phyloP scores from a whole-genome alignment of 192 early-diverging fungal genomes.

The Coemansia sp. region DNA sequence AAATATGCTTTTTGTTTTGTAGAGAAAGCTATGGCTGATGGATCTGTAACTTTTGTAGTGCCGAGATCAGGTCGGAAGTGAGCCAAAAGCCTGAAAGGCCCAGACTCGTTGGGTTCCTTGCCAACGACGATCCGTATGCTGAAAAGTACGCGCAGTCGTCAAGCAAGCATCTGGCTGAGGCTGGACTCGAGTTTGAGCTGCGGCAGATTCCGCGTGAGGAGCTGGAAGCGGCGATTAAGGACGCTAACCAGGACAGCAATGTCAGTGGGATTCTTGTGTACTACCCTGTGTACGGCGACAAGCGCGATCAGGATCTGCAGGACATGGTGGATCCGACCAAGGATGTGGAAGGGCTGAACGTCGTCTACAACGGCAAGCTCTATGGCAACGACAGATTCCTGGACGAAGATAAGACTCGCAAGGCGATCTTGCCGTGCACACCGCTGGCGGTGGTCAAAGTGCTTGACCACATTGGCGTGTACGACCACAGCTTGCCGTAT shows the following conservation, averaged over 20 bases:
- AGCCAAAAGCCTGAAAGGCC: slow-evolving; percentile 63
- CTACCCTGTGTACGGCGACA: slow-evolving; percentile 95
- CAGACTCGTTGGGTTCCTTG: slow-evolving; percentile 89
- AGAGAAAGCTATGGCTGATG: not conserved
- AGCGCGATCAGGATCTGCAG: slow-evolving; percentile 92
- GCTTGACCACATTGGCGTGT: slow-evolving; percentile 93
- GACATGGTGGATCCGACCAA: slow-evolving; percentile 85
- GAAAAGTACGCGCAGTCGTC: slow-evolving; percentile 96
- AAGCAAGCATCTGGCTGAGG: slow-evolving; percentile 85
- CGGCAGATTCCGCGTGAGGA: slow-evolving; percentile 77
- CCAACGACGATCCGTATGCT: slow-evolving; percentile 91
- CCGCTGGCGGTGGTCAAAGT: slow-evolving; percentile 96
- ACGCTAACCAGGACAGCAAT: slow-evolving; percentile 80
- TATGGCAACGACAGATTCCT: slow-evolving; percentile 95
- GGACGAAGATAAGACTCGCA: slow-evolving; percentile 76
- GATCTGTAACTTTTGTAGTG: slow-evolving; percentile 11
- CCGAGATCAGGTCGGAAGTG: slow-evolving; percentile 58
- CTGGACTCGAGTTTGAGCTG: slow-evolving; percentile 90
- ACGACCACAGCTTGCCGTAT: slow-evolving; percentile 82
- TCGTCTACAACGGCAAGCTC: slow-evolving; percentile 93
- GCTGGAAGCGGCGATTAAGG: slow-evolving; percentile 80
- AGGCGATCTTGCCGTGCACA: slow-evolving; percentile 98
- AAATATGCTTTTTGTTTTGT: not conserved
- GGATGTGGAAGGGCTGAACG: slow-evolving; percentile 96
- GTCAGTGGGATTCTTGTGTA: slow-evolving; percentile 99